Evolutionary conservation across 139 green algal species (phyloP).

Genomic region (Dunaliella primolecta): DNA sequence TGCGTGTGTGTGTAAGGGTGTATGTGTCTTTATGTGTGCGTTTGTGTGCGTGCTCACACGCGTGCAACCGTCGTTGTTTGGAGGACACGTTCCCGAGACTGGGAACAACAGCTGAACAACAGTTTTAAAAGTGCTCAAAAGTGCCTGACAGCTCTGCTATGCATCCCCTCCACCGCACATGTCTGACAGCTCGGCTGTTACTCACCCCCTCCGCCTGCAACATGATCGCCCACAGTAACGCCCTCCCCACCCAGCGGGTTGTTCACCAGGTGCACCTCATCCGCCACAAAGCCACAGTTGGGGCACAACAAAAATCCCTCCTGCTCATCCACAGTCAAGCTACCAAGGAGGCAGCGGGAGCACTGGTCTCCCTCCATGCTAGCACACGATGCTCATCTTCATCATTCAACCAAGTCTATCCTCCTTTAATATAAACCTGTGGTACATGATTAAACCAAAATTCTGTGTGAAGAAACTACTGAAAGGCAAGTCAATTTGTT

Average conservation of each 20-base stretch:
- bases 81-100: neutral
- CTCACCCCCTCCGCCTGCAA: neutral
- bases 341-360: neutral
- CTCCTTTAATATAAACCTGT: too few species aligned
- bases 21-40: neutral
- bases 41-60: neutral
- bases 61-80: neutral
- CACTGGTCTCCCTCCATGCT: neutral
- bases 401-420: too few species aligned
- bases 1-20: neutral
- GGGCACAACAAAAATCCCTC: constrained; percentile 23
- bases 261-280: neutral
- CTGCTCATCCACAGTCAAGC: constrained; percentile 1
- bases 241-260: neutral
- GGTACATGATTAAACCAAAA: too few species aligned
- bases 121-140: too few species aligned
- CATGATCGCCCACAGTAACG: neutral
- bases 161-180: too few species aligned
- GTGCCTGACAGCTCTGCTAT: too few species aligned
- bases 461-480: too few species aligned
- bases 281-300: constrained; percentile 20
- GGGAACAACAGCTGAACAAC: too few species aligned
- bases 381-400: too few species aligned
- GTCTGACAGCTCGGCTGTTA: too few species aligned
- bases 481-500: too few species aligned